These are phyloP conservation scores for Phytophthora hibernalis DNA, from an alignment of 352 stramenopile species.

Conservation along the genomic window DNA sequence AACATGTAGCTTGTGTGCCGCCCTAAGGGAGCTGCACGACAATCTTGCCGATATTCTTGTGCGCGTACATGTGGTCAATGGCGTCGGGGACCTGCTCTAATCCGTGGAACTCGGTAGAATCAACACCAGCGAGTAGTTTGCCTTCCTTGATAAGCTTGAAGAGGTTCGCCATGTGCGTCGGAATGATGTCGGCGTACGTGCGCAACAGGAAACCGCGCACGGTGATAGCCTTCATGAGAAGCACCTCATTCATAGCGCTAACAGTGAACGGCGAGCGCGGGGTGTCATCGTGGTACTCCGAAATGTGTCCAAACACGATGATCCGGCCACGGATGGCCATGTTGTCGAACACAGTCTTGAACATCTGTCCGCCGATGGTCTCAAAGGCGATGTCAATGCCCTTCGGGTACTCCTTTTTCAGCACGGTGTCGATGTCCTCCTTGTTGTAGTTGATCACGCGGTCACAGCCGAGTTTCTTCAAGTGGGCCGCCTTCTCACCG, in stretches of 20 bases:
- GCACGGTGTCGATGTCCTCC: constrained; percentile 38
- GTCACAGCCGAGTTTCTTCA: constrained; percentile 63
- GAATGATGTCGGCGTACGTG: constrained; percentile 46
- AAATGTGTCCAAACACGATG: constrained; percentile 55
- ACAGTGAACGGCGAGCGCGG: constrained; percentile 36
- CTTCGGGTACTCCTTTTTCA: constrained; percentile 42
- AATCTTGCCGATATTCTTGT: constrained; percentile 83
- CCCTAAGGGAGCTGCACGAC: constrained; percentile 57
- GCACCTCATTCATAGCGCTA: constrained; percentile 30
- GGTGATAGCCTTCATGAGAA: constrained; percentile 48
- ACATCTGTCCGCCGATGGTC: constrained; percentile 40
- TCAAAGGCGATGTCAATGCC: constrained; percentile 41
- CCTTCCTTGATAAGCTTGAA: constrained; percentile 54
- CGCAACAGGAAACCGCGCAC: constrained; percentile 50
- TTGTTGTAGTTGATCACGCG: constrained; percentile 87
- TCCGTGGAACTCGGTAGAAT: constrained; percentile 47
- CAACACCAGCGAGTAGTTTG: constrained; percentile 54
- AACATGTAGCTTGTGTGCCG: too few relatives aligned
- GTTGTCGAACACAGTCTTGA: constrained; percentile 53
- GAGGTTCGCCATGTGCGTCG: constrained; percentile 52
- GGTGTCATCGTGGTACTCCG: constrained; percentile 37
- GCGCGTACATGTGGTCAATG: constrained; percentile 68
- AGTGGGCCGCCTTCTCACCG: constrained; percentile 79
- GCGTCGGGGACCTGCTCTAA: constrained; percentile 59
- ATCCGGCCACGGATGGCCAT: constrained; percentile 51